Conservation (phyloP, 345 rosid species). For the Trapa bicornis region DNA sequence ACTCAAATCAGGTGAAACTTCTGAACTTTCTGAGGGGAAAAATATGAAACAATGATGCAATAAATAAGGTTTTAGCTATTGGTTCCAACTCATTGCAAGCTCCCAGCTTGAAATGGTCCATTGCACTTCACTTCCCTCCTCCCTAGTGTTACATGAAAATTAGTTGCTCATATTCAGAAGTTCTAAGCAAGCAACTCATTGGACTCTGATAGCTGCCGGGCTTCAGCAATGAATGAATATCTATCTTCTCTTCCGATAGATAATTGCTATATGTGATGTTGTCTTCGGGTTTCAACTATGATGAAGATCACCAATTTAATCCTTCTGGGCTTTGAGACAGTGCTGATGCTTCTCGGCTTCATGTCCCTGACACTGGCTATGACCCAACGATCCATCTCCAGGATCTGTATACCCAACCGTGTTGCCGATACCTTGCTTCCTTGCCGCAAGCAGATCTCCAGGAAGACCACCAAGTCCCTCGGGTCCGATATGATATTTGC, state of each 20-base stretch:
- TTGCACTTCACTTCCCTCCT: background rate
- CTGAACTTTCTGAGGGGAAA: background rate
- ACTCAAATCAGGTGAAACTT: slow-evolving; percentile 46
- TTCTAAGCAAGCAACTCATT: background rate
- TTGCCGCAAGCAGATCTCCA: slow-evolving; percentile 14
- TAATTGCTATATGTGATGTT: background rate
- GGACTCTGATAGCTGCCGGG: background rate
- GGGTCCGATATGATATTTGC: background rate
- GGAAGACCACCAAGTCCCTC: slow-evolving; percentile 11
- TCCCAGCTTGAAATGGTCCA: background rate
- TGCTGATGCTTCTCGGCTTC: slow-evolving; percentile 58
- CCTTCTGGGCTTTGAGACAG: slow-evolving; percentile 20
- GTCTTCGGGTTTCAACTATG: too few relatives aligned
- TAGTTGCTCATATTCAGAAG: background rate
- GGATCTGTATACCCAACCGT: slow-evolving; percentile 42
- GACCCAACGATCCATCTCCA: slow-evolving; percentile 29
- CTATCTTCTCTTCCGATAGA: background rate
- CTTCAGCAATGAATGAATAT: background rate
- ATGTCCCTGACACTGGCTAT: slow-evolving; percentile 60
- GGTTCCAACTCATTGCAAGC: background rate
- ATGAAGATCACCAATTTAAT: background rate
- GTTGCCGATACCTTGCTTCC: slow-evolving; percentile 50
- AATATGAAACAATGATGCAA: background rate
- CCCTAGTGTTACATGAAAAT: too few relatives aligned
- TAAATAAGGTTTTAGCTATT: background rate